Evolutionary conservation across 331 rosid species (phyloP).

Genomic region (Rosa hybrid): DNA sequence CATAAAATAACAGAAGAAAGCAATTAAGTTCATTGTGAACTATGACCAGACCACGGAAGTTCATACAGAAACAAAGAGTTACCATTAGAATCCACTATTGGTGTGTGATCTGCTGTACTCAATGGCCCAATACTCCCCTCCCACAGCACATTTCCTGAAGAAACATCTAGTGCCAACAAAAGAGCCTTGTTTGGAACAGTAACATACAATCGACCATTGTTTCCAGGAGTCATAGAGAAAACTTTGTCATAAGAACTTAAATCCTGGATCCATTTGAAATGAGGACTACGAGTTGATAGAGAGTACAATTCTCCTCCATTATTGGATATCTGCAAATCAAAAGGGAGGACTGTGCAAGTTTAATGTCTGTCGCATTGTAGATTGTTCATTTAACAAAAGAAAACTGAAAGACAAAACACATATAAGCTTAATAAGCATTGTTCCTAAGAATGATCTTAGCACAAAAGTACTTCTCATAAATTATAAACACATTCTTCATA

Average conservation of each 20-base stretch:
- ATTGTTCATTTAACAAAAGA: not conserved
- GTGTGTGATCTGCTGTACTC: constrained; percentile 43
- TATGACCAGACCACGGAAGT: not conserved
- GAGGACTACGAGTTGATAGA: constrained; percentile 50
- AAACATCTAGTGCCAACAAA: constrained; percentile 66
- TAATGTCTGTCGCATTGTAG: not conserved
- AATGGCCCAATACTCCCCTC: constrained; percentile 67
- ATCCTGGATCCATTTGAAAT: constrained; percentile 73
- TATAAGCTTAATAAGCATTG: not conserved
- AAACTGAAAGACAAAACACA: not conserved
- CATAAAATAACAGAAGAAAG: not conserved
- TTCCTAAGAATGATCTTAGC: not conserved
- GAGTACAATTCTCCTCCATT: constrained; percentile 67
- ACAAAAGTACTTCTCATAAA: too few species aligned
- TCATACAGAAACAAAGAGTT: constrained; percentile 7
- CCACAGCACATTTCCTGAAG: constrained; percentile 69
- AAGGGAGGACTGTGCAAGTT: not conserved
- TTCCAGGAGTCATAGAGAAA: constrained; percentile 64
- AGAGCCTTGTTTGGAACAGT: constrained; percentile 57
- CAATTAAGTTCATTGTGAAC: not conserved
- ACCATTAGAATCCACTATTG: constrained; percentile 77
- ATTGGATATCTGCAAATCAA: constrained; percentile 60
- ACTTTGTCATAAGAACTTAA: constrained; percentile 59
- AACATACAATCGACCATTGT: constrained; percentile 69
- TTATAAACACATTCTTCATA: not conserved